phyloP scores from a whole-genome alignment of 148 eudicot genomes.

The Limonium bicolor region DNA sequence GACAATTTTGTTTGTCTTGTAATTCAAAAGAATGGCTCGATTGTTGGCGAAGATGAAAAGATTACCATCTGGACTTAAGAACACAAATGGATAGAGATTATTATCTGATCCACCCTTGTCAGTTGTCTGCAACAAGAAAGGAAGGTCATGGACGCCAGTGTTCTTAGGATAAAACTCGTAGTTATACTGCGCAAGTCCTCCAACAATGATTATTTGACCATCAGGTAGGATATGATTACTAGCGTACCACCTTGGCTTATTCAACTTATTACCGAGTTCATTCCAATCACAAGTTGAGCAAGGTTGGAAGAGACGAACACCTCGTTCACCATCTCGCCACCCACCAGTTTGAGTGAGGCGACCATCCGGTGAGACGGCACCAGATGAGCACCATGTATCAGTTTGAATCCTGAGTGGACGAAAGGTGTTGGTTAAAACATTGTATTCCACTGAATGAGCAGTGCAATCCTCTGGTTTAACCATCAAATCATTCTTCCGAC shows the following conservation, averaged over 20 bases:
- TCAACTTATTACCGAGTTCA: slow-evolving; percentile 17
- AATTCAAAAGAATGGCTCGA: slow-evolving; percentile 38
- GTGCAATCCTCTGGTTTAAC: slow-evolving; percentile 1
- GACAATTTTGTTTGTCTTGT: slow-evolving; percentile 14
- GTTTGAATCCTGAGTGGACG: slow-evolving; percentile 46
- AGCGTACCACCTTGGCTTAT: slow-evolving; percentile 66
- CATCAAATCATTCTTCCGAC: not conserved
- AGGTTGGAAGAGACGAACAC: slow-evolving; percentile 43
- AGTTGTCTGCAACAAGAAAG: slow-evolving; percentile 33
- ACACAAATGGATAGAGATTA: slow-evolving; percentile 83
- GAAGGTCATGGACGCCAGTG: slow-evolving; percentile 5
- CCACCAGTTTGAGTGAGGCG: slow-evolving; percentile 77
- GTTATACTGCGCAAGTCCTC: slow-evolving; percentile 45
- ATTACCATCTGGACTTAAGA: slow-evolving; percentile 47
- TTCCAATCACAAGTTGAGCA: slow-evolving; percentile 55
- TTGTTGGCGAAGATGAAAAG: slow-evolving; percentile 69
- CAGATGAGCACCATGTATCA: slow-evolving; percentile 81
- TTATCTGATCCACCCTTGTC: slow-evolving; percentile 53
- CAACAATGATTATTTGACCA: slow-evolving; percentile 59
- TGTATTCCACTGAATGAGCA: slow-evolving; percentile 42
- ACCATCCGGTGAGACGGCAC: slow-evolving; percentile 25
- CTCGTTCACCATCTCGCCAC: slow-evolving; percentile 33
- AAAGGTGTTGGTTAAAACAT: slow-evolving; percentile 34
- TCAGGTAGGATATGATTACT: slow-evolving; percentile 61
- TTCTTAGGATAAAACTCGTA: slow-evolving; percentile 67